Conservation (phyloP, 129 eudicot genomes). For the Chrysanthemum seticuspe region DNA sequence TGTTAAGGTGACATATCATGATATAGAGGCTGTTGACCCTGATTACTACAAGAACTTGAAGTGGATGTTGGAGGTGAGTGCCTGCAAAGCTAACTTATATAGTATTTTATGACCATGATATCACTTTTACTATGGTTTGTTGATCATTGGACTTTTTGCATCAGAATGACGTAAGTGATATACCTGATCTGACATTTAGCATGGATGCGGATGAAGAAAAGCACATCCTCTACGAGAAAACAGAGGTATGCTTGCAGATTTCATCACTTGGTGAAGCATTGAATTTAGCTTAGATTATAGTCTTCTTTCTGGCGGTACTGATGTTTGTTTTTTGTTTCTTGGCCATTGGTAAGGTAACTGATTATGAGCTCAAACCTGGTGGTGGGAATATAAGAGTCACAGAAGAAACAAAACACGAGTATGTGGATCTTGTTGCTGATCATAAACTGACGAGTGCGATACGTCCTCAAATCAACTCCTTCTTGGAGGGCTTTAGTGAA, state of each 20-base stretch:
- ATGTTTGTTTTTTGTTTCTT: neutral
- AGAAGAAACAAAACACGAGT: slow-evolving; percentile 13
- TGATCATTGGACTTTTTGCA: neutral
- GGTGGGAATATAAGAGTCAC: slow-evolving; percentile 7
- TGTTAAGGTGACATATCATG: slow-evolving; percentile 12
- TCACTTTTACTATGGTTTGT: neutral
- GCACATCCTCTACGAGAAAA: neutral
- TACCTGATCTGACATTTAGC: slow-evolving; percentile 17
- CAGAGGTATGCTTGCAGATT: neutral
- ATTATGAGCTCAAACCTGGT: slow-evolving; percentile 13
- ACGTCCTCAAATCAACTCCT: slow-evolving; percentile 14
- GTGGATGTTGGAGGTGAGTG: slow-evolving; percentile 21
- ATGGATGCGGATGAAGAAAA: slow-evolving; percentile 11
- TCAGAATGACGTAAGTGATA: slow-evolving; percentile 5
- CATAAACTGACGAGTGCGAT: slow-evolving; percentile 11
- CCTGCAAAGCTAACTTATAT: neutral
- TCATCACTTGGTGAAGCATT: neutral
- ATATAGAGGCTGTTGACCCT: slow-evolving; percentile 12
- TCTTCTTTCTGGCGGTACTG: neutral
- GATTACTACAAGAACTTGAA: slow-evolving; percentile 15
- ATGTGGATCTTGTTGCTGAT: slow-evolving; percentile 11
- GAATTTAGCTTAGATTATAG: neutral
- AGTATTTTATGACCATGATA: neutral
- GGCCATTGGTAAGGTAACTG: neutral
- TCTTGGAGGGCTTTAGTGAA: slow-evolving; percentile 9